Conservation (phyloP, 2,329 filamentous ascomycete genomes). For the Hirsutella minnesotensis region DNA sequence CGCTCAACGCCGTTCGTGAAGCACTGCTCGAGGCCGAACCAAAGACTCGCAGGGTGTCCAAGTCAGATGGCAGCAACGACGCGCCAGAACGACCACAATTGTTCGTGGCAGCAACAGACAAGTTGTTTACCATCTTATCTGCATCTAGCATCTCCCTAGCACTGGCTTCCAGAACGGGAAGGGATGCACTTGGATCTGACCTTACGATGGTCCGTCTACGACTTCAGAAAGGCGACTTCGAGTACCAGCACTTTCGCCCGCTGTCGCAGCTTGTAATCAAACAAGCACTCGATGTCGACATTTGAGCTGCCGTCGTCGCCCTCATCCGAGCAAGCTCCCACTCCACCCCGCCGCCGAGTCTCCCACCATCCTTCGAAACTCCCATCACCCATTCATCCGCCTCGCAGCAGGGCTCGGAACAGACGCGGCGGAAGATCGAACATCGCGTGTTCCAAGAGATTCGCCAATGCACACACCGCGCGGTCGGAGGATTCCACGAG, state of each 20-base stretch:
- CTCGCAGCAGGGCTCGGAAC: background rate
- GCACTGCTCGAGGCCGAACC: background rate
- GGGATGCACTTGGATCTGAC: too few relatives aligned
- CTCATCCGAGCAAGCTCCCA: background rate
- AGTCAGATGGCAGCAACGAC: background rate
- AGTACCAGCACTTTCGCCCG: too few relatives aligned
- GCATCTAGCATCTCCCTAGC: too few relatives aligned
- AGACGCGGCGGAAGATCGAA: background rate
- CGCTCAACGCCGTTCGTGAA: background rate
- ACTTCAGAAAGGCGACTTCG: too few relatives aligned
- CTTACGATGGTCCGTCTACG: too few relatives aligned
- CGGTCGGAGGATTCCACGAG: background rate
- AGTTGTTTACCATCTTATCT: background rate
- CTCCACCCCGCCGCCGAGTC: too few relatives aligned
- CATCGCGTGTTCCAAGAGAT: background rate
- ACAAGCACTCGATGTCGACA: too few relatives aligned
- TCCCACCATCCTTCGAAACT: background rate
- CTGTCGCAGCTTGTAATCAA: too few relatives aligned
- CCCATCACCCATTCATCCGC: background rate
- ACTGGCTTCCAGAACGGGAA: too few relatives aligned
- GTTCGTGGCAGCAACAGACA: background rate
- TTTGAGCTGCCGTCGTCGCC: background rate
- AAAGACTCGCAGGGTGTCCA: background rate
- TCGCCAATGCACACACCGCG: background rate
- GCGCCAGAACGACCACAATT: background rate